Percentiles rank a stretch among this genome's conserved stretches.
Conservation (phyloP, 2,329 filamentous ascomycete species). For the Endoconidiophora polonica region DNA sequence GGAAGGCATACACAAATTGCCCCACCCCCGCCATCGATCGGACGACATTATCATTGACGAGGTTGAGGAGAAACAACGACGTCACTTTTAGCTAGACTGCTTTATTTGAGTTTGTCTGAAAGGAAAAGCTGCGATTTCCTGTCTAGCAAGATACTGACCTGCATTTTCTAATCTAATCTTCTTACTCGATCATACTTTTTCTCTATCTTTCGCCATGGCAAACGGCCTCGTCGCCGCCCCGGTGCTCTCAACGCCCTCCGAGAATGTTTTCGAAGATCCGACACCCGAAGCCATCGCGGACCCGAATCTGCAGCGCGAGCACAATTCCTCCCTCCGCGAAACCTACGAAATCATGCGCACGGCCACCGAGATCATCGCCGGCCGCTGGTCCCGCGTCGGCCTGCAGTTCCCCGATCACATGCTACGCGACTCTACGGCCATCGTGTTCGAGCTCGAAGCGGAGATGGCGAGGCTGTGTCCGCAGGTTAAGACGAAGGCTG, state of each 20-base stretch:
- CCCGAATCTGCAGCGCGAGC: slow-evolving; percentile 24
- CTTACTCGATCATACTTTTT: not conserved
- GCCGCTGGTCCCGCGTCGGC: slow-evolving; percentile 59
- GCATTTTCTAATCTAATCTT: not conserved
- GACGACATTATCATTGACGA: not conserved
- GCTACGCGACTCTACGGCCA: slow-evolving; percentile 68
- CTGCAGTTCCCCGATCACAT: slow-evolving; percentile 94
- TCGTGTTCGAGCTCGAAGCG: slow-evolving; percentile 41
- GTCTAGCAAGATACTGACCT: not conserved
- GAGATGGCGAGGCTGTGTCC: slow-evolving; percentile 3
- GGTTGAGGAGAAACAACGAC: slow-evolving; percentile 2
- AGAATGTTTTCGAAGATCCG: slow-evolving; percentile 38
- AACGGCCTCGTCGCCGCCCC: slow-evolving; percentile 35
- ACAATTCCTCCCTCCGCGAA: slow-evolving; percentile 41
- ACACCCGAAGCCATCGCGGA: slow-evolving; percentile 21
- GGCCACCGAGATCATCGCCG: slow-evolving; percentile 53
- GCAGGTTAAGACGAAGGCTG: not conserved
- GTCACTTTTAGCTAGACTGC: not conserved
- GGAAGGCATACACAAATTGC: not conserved
- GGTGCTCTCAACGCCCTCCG: slow-evolving; percentile 47
- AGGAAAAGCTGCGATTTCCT: no score
- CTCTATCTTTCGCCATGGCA: slow-evolving; percentile 22
- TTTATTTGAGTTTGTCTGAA: no score
- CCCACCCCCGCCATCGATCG: not conserved
- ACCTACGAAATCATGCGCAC: slow-evolving; percentile 81